These are phyloP conservation scores for Dictyostelium capitatum DNA, from an alignment of 78 protist genomes.

Conservation along the genomic window DNA sequence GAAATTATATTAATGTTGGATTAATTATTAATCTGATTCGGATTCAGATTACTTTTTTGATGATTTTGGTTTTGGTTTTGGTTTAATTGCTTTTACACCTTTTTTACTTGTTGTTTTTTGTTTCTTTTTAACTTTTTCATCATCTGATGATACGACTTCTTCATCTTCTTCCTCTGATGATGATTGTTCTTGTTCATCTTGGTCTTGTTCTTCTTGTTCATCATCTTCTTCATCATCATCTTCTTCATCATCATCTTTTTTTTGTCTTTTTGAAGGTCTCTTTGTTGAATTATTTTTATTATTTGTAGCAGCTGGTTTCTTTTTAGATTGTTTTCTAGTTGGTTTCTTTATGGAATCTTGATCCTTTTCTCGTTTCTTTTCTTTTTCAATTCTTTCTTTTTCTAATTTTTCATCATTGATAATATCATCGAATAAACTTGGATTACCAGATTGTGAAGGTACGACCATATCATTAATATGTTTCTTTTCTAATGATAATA, in stretches of 20 bases:
- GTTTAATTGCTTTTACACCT: background rate
- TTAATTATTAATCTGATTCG: too few relatives aligned
- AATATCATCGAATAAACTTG: background rate
- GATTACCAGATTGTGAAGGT: background rate
- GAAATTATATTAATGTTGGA: too few relatives aligned
- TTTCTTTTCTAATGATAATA: constrained; percentile 20
- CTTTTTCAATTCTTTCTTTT: too few relatives aligned
- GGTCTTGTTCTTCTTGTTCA: background rate
- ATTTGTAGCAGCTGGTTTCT: background rate
- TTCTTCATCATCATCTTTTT: background rate
- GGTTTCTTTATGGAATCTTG: background rate
- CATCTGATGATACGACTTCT: background rate
- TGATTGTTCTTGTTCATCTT: background rate
- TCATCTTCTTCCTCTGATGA: background rate
- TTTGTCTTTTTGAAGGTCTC: background rate
- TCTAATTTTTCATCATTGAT: background rate
- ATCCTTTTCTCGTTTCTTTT: background rate
- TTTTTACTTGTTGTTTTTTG: background rate
- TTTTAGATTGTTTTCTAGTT: background rate
- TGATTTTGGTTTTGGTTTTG: background rate
- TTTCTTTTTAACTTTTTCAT: constrained; percentile 17
- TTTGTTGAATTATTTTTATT: background rate
- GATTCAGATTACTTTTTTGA: background rate
- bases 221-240: background rate
- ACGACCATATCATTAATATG: background rate